Base-by-base conservation (phyloP, 2,329 filamentous ascomycete genomes). In the Diplocarpon mali region DNA sequence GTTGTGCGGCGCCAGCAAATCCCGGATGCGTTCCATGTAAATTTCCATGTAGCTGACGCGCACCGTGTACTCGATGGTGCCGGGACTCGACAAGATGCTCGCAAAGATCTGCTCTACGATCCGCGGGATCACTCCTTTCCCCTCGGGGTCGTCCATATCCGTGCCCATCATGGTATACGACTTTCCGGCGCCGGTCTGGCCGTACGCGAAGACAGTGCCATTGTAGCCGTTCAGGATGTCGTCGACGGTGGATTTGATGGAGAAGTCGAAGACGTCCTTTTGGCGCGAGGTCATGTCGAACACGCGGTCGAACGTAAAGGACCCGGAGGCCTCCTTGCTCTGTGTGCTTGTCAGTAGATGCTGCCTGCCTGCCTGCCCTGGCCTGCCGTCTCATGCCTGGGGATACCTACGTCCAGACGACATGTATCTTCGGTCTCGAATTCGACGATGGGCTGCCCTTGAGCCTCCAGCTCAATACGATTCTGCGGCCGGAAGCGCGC, bases 1-100 rank as follows among this genome's bases (percentile, higher is more conserved):
- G 66, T 96, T 95, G 49, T 89, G 84, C 10, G 92, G 92, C 17
- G 83, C 80, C 52, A 98, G 70, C 60, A 98, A 68, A 78, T 98
- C 92, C 59, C 90, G 80, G 64, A 98, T 96, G 57, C 85, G 80
- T 69, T 98, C 92, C 92, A 96, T 98, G 71, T 98, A 98, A 53
- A 98, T 96, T 67, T 98, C 92, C 89, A 98, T 95, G 67, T 96
- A 96, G 66, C 88, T 95, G 61, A 96, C 90, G 45, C 89, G 80
- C 42, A 98, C 90, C n/a, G 89, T 96, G 66, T 96, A 96, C 67
- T 96, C 92, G 64, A 96, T 95, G 55, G 86, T 94, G 58, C 81
- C 81, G 35, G 90, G 86, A 57, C 88, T 95, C 16, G 85, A 80
- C 67, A 95, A 74, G 64, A 96, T 96, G 67, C 85, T 94, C 57